Evolutionary conservation across 768 basidiomycete species (phyloP).

Genomic region (Mycena filopes): DNA sequence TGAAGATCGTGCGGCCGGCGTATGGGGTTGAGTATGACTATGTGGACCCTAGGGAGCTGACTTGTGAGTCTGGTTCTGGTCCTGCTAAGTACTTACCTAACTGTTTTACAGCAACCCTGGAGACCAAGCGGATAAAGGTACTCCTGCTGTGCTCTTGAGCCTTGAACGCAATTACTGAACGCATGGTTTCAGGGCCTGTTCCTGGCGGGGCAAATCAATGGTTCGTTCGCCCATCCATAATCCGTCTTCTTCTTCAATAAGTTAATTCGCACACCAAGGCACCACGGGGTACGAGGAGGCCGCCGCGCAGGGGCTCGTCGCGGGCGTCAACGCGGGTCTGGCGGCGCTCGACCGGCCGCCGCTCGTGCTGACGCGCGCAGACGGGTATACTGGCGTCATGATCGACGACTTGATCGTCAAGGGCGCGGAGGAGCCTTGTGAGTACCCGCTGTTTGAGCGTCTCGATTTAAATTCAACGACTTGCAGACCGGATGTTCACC

Average conservation of each 20-base stretch:
- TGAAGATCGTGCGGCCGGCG: conserved; percentile 83
- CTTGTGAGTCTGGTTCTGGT: conserved; percentile 57
- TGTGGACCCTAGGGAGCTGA: conserved; percentile 85
- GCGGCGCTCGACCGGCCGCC: conserved; percentile 65
- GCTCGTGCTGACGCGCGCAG: conserved; percentile 80
- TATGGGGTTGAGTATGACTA: conserved; percentile 96
- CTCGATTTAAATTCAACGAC: conserved; percentile 11
- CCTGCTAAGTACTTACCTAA: background rate
- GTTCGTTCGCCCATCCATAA: conserved; percentile 42
- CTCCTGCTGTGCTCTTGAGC: background rate
- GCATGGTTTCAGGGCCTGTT: conserved; percentile 70
- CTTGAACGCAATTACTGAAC: background rate
- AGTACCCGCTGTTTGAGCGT: conserved; percentile 38
- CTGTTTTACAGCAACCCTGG: conserved; percentile 77
- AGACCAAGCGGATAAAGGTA: conserved; percentile 86
- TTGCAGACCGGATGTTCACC: conserved; percentile 96
- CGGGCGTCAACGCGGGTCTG: conserved; percentile 89
- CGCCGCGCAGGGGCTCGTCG: conserved; percentile 88
- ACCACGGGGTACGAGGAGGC: conserved; percentile 97
- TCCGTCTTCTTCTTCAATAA: background rate
- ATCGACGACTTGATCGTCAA: conserved; percentile 91
- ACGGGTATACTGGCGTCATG: conserved; percentile 91
- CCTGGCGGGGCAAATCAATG: conserved; percentile 92
- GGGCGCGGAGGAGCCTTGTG: conserved; percentile 92
- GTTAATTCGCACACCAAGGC: conserved; percentile 56